Evolutionary conservation across 2,329 filamentous ascomycete species (phyloP), one percentile per base, ranked within the genome.

Genomic region (Drechslera avenae): DNA sequence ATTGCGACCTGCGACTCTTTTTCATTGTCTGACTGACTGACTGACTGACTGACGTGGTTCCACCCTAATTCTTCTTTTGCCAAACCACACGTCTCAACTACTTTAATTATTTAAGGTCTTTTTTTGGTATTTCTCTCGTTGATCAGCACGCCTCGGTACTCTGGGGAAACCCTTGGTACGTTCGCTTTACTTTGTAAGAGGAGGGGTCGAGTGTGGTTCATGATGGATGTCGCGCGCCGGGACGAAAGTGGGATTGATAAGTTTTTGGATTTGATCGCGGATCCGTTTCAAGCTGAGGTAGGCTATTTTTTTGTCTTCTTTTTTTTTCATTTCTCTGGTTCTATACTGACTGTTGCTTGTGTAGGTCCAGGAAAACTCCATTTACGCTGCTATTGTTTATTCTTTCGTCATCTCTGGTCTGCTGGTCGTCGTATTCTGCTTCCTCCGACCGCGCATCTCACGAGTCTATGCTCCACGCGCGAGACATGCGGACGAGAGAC

Each of bases 381-480:
- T 97, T 47, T 88, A 86, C 75, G 89, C 90, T 48, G 90, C 92
- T 30, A 78, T 97, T 36, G 88, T 81, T 53, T 91, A 88, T 23
- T 96, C 92, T 6, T 73, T 96, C 41, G 89, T 86, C 44, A 77
- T 94, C 68, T 90, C 91, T 5, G 69, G 84, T 50, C 78, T 86
- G 54, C 86, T 96, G 60, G 86, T 90, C 53, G 72, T 96, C 51
- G 75, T 86, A 57, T 99, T 97, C 80, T 97, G 91, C 60, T 81
- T 96, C 63, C 81, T 97, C 40, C 89, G 94, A 57, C 94, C 94
- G 3, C 91, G 91, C 73, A 92, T 97, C 73, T 88, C 87, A 46
- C 83, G 92, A 58, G 90, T 97, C 37, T 99, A 97, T 75, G 92
- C 94, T 3, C 94, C 94, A 21, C 93, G 95, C 73, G 80, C 94